phyloP scores from a whole-genome alignment of 306 rosid species.

The Quercus dentata region DNA sequence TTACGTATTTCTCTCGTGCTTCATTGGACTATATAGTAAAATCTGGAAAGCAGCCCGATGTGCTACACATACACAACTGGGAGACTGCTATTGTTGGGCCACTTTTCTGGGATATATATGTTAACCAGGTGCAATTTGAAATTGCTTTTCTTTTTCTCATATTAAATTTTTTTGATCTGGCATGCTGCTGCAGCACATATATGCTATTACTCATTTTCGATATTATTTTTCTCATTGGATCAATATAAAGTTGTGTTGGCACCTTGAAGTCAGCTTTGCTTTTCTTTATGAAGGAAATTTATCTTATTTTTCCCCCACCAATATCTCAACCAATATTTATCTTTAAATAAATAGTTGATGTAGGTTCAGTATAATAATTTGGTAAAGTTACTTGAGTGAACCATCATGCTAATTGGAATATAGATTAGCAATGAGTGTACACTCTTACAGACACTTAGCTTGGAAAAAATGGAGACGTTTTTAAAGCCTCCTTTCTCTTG shows the following conservation, averaged over 20 bases:
- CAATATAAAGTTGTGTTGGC: not conserved
- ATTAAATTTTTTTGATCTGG: not conserved
- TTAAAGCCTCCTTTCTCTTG: not conserved
- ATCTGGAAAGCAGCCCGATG: slow-evolving; percentile 84
- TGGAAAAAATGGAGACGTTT: not conserved
- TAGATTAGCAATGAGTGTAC: not conserved
- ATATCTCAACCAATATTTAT: not conserved
- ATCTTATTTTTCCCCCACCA: not conserved
- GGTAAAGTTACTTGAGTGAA: not conserved
- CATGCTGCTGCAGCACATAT: not conserved
- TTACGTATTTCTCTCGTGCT: slow-evolving; percentile 91
- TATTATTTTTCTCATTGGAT: not conserved
- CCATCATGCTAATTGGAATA: not conserved
- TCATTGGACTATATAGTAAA: slow-evolving; percentile 83
- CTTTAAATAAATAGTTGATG: not conserved
- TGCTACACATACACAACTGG: slow-evolving; percentile 88
- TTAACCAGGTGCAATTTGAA: slow-evolving; percentile 54
- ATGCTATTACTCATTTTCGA: not conserved
- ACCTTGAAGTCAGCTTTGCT: not conserved
- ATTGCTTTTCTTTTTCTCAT: slow-evolving; percentile 1
- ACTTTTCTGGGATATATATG: slow-evolving; percentile 91
- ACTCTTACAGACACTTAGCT: not conserved
- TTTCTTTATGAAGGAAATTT: not conserved
- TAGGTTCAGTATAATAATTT: not conserved
- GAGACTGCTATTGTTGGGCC: slow-evolving; percentile 92